phyloP scores from a whole-genome alignment of 73 alveolate species.

The Effrenium voratum region DNA sequence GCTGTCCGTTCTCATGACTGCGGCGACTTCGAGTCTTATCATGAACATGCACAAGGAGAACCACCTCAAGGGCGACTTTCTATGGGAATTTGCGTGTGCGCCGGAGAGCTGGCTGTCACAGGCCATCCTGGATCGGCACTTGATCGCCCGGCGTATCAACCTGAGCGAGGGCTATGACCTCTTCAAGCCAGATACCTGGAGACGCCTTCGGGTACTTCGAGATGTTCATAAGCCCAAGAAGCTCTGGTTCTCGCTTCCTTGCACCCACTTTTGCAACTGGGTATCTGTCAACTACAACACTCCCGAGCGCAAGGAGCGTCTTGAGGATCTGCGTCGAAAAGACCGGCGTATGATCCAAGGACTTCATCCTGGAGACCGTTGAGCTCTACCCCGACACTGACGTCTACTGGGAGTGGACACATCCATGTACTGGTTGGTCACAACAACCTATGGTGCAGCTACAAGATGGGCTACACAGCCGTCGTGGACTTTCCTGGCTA shows the following conservation, averaged over 20 bases:
- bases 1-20: background rate
- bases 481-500: background rate
- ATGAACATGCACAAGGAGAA: background rate
- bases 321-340: background rate
- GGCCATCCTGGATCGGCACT: background rate
- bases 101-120: background rate
- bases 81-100: background rate
- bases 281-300: background rate
- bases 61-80: background rate
- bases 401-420: conserved; percentile 39
- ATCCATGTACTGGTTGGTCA: background rate
- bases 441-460: background rate
- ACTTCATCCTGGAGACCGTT: background rate
- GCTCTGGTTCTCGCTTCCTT: background rate
- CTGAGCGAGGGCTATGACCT: conserved; percentile 1
- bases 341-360: background rate
- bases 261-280: conserved; percentile 5
- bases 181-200: background rate
- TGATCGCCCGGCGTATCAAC: background rate
- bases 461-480: background rate
- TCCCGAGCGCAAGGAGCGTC: background rate
- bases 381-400: background rate
- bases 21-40: background rate
- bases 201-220: background rate
- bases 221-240: background rate